phyloP scores from a whole-genome alignment of 345 rosid genomes.

The Microthlaspi erraticum region DNA sequence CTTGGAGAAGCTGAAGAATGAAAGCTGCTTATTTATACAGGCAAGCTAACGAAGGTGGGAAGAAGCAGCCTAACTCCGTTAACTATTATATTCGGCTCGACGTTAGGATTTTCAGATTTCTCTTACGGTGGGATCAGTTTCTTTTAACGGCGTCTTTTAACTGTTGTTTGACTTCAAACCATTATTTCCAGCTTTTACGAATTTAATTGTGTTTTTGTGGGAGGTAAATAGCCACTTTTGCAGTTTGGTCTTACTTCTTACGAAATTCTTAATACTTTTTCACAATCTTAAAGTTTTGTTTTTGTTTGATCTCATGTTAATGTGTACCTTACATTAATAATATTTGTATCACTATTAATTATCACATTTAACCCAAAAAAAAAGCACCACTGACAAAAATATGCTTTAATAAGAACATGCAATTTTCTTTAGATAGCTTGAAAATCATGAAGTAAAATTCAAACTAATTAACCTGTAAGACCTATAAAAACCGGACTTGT shows the following conservation, averaged over 20 bases:
- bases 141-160: constrained; percentile 28
- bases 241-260: background rate
- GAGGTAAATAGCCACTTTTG: constrained; percentile 18
- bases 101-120: constrained; percentile 6
- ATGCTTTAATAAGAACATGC: background rate
- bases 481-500: too few species aligned
- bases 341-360: too few species aligned
- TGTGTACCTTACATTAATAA: too few species aligned
- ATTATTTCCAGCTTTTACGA: constrained; percentile 1
- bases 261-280: constrained; percentile 14
- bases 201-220: background rate
- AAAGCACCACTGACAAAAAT: background rate
- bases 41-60: constrained; percentile 37
- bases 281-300: background rate
- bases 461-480: background rate
- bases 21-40: constrained; percentile 20
- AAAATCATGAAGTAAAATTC: too few species aligned
- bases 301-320: background rate
- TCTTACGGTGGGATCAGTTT: constrained; percentile 19
- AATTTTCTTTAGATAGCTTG: too few species aligned
- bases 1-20: constrained; percentile 37
- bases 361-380: too few species aligned
- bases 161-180: constrained; percentile 23
- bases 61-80: constrained; percentile 39
- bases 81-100: constrained; percentile 11